A percentile compares a stretch with the other conserved stretches of the same genome.
phyloP scores from a whole-genome alignment of 441 rosid species.

The Croton setiger region DNA sequence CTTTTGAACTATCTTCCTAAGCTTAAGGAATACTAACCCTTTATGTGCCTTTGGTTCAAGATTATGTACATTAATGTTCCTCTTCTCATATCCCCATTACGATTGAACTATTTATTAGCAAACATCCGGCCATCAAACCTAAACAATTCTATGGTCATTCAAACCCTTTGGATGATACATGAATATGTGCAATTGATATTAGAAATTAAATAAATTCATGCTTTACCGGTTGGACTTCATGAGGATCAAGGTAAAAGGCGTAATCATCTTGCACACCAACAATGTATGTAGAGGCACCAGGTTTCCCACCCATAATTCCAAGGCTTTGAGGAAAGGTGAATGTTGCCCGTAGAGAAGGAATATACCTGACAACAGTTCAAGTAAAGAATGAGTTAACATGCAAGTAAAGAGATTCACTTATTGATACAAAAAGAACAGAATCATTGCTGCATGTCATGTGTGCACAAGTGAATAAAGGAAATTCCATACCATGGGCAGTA shows the following conservation, averaged over 20 bases:
- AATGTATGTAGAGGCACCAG: slow-evolving; percentile 89
- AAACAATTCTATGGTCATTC: background rate
- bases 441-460: background rate
- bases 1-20: background rate
- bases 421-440: background rate
- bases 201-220: slow-evolving; percentile 2
- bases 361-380: slow-evolving; percentile 49
- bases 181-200: background rate
- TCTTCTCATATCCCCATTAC: background rate
- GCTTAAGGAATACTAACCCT: background rate
- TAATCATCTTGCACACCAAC: slow-evolving; percentile 86
- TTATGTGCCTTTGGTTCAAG: background rate
- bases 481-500: slow-evolving; percentile 9
- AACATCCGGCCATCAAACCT: background rate
- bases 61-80: background rate
- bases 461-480: background rate
- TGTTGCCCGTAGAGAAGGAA: slow-evolving; percentile 71
- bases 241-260: slow-evolving; percentile 92
- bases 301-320: slow-evolving; percentile 92
- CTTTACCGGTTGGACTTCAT: slow-evolving; percentile 66
- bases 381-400: slow-evolving; percentile 13
- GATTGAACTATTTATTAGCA: background rate
- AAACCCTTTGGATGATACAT: background rate
- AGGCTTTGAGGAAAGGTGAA: slow-evolving; percentile 93
- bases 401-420: background rate